Percentiles rank a stretch among this genome's conserved stretches.
Conservation (phyloP, 345 rosid genomes). For the Syzygium aqueum region DNA sequence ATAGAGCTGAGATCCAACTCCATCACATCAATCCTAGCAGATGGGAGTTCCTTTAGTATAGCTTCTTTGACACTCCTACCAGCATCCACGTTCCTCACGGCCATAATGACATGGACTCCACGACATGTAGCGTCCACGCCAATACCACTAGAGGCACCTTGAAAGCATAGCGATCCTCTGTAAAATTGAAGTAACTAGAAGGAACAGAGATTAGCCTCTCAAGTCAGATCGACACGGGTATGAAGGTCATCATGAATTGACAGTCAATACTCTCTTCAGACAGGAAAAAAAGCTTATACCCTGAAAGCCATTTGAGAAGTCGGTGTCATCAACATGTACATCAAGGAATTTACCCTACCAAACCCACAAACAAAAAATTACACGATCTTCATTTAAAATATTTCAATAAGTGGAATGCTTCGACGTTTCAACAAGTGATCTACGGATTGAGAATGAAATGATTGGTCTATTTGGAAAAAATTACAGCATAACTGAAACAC, state of each 20-base stretch:
- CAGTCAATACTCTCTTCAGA: too few relatives aligned
- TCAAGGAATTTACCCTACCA: not conserved
- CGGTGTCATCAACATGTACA: not conserved
- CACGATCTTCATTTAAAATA: not conserved
- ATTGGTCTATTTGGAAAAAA: not conserved
- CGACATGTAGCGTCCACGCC: conserved; percentile 21
- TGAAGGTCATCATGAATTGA: not conserved
- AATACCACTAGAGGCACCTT: conserved; percentile 40
- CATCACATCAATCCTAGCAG: conserved; percentile 22
- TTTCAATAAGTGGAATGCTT: not conserved
- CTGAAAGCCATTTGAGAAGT: not conserved
- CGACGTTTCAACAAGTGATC: not conserved
- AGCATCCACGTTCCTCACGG: conserved; percentile 20
- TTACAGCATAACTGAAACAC: not conserved
- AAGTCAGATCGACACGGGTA: not conserved
- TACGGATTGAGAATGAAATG: not conserved
- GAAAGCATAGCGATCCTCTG: not conserved
- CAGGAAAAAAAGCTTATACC: too few relatives aligned
- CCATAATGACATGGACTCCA: conserved; percentile 5
- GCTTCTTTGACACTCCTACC: conserved; percentile 19
- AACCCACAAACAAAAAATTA: not conserved
- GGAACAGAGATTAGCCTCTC: not conserved
- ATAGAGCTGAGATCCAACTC: conserved; percentile 28
- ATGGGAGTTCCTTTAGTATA: conserved; percentile 3
- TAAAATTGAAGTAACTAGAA: not conserved